Evolutionary conservation across 2,329 filamentous ascomycete species (phyloP).

Genomic region (Phialophora macrospora): DNA sequence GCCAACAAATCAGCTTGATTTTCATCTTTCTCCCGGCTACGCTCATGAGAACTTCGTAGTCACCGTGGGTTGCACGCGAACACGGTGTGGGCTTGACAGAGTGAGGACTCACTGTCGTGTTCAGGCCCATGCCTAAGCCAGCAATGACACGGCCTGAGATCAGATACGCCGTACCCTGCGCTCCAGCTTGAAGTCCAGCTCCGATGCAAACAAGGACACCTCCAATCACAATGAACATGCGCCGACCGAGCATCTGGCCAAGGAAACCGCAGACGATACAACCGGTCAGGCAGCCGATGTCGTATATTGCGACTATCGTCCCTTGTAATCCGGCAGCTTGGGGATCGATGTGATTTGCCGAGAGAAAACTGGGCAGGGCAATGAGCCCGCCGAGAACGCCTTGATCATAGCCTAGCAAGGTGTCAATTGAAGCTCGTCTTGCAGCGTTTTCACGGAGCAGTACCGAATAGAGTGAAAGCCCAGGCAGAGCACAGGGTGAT

Average conservation of each 20-base stretch:
- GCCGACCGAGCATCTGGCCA: constrained; percentile 47
- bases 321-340: constrained; percentile 54
- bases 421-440: background rate
- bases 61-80: background rate
- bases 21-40: background rate
- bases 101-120: constrained; percentile 12
- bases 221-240: constrained; percentile 61
- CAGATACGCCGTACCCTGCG: constrained; percentile 31
- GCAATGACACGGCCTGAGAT: constrained; percentile 36
- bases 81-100: background rate
- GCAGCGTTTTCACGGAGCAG: background rate
- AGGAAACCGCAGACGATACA: constrained; percentile 47
- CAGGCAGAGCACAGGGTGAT: constrained; percentile 33
- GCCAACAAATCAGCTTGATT: background rate
- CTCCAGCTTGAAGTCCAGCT: constrained; percentile 46
- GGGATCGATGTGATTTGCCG: constrained; percentile 25
- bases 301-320: constrained; percentile 55
- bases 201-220: constrained; percentile 57
- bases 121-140: constrained; percentile 33
- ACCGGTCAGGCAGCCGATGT: constrained; percentile 50
- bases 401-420: constrained; percentile 31
- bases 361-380: constrained; percentile 56
- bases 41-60: no score
- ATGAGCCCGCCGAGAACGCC: constrained; percentile 54
- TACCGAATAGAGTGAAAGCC: constrained; percentile 33